phyloP scores from a whole-genome alignment of 2,329 filamentous ascomycete genomes.

The Fonsecaea nubica region DNA sequence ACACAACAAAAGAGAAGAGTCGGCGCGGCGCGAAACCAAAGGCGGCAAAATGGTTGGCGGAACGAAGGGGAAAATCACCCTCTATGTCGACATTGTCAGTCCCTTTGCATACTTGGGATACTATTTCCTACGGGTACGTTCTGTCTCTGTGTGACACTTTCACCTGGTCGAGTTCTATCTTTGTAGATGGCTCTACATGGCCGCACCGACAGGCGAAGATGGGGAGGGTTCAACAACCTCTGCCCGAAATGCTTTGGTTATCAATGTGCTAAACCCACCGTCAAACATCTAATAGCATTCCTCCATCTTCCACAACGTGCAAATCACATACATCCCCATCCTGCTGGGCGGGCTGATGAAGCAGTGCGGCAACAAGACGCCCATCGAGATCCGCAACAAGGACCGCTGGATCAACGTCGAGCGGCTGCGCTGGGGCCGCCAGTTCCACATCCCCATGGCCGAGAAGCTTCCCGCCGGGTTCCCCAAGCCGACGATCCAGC shows the following conservation, averaged over 20 bases:
- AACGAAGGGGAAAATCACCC: slow-evolving; percentile 56
- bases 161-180: too few relatives aligned
- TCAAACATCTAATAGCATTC: slow-evolving; percentile 51
- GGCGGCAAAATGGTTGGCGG: background rate
- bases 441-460: slow-evolving; percentile 62
- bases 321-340: slow-evolving; percentile 65
- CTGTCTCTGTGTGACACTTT: background rate
- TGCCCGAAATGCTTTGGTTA: too few relatives aligned
- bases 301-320: slow-evolving; percentile 60
- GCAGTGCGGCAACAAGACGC: slow-evolving; percentile 60
- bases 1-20: too few relatives aligned
- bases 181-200: background rate
- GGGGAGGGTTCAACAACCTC: too few relatives aligned
- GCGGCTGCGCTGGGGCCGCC: slow-evolving; percentile 60
- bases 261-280: too few relatives aligned
- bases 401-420: slow-evolving; percentile 63
- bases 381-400: slow-evolving; percentile 66
- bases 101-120: slow-evolving; percentile 68
- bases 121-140: slow-evolving; percentile 58
- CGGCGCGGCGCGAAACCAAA: too few relatives aligned
- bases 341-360: slow-evolving; percentile 67
- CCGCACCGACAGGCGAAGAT: background rate
- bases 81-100: slow-evolving; percentile 66
- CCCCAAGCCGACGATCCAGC: slow-evolving; percentile 58
- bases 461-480: slow-evolving; percentile 57